Base-by-base conservation (phyloP, 1,284 basidiomycete genomes). In the Ustilago shanxiensis region DNA sequence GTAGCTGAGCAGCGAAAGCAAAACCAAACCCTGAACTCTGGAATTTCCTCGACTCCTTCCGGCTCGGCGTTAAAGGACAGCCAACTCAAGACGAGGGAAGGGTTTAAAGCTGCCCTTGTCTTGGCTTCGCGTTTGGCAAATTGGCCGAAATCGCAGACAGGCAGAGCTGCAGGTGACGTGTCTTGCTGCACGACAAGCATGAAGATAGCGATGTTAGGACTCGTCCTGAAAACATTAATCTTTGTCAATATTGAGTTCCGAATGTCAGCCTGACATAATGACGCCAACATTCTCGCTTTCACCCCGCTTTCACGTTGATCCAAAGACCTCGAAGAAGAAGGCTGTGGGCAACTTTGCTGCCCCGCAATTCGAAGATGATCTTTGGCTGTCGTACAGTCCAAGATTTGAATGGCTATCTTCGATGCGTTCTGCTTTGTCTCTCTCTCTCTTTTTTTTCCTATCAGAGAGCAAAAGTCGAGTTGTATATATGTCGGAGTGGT, bases 231-330 rank as follows among this genome's bases (percentile, higher is more conserved):
- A 20, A 57, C n/a, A 24, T 24, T 5, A 18, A 3, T n/a, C 1
- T 20, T 16, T 33, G 9, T 18, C 26, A 16, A n/a, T 33, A 33
- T 33, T 6, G 31, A n/a, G n/a, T n/a, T 33, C 6, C 6, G 3
- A 16, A 2, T 39, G 52, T 66, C 57, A 66, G 64, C 57, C 45
- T 66, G 64, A 66, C 57, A 65, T 53, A 59, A 59, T 49, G 18
- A 31, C 20, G 16, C 14, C 16, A 3, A 51, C 31, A 6, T 24
- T 20, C n/a, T 47, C 35, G 35, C 31, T 33, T 33, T 33, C n/a
- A 24, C 33, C 7, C 20, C 49, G 54, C 56, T 66, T 66, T 66
- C 56, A 66, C 63, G 56, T 49, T 39, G 31, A 10, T 58, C 56
- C 22, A 39, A 26, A 33, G 5, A 5, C 31, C 31, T 16, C 24